A percentile compares a stretch with the other conserved stretches of the same genome.
Conservation (phyloP, 208 protist genomes). For the Jaenimonas drosophilae region DNA sequence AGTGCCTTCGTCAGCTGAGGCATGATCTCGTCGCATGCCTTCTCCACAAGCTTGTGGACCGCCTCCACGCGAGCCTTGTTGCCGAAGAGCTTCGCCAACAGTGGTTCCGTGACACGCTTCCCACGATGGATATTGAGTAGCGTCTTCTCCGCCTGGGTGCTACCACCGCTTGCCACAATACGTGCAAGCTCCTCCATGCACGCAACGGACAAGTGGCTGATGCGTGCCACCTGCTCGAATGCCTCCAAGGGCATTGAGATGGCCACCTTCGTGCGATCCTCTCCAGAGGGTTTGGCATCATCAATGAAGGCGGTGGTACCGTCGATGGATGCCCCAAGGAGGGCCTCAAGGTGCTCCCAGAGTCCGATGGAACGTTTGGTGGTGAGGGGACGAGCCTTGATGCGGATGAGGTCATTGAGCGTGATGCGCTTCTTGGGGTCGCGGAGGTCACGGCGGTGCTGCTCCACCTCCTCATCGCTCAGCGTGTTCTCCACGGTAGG, state of each 20-base stretch:
- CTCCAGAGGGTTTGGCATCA: no score
- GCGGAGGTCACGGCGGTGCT: slow-evolving; percentile 54
- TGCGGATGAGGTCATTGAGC: slow-evolving; percentile 60
- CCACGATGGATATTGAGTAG: slow-evolving; percentile 69
- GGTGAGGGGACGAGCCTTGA: slow-evolving; percentile 75
- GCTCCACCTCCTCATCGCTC: slow-evolving; percentile 66
- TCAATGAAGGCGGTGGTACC: not conserved
- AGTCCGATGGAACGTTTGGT: slow-evolving; percentile 78
- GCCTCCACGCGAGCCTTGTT: slow-evolving; percentile 52
- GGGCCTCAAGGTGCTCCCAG: slow-evolving; percentile 31
- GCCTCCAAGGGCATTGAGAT: no score
- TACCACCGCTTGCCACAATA: slow-evolving; percentile 78
- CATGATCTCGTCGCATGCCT: slow-evolving; percentile 33
- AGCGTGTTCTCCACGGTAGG: slow-evolving; percentile 78
- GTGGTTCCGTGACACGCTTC: slow-evolving; percentile 54
- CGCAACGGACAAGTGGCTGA: slow-evolving; percentile 37
- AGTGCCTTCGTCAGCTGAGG: slow-evolving; percentile 25
- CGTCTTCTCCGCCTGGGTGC: slow-evolving; percentile 79
- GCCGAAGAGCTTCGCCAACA: slow-evolving; percentile 71
- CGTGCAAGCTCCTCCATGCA: slow-evolving; percentile 79
- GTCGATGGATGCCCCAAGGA: slow-evolving; percentile 8
- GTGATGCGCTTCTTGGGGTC: slow-evolving; percentile 75
- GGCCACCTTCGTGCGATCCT: no score
- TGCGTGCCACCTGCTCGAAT: slow-evolving; percentile 11
- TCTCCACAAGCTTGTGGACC: slow-evolving; percentile 47